Percentiles rank a stretch among this genome's conserved stretches.
These are phyloP conservation scores for Cordyceps farinosa DNA, from an alignment of 2,329 filamentous ascomycete genomes.

Conservation along the genomic window DNA sequence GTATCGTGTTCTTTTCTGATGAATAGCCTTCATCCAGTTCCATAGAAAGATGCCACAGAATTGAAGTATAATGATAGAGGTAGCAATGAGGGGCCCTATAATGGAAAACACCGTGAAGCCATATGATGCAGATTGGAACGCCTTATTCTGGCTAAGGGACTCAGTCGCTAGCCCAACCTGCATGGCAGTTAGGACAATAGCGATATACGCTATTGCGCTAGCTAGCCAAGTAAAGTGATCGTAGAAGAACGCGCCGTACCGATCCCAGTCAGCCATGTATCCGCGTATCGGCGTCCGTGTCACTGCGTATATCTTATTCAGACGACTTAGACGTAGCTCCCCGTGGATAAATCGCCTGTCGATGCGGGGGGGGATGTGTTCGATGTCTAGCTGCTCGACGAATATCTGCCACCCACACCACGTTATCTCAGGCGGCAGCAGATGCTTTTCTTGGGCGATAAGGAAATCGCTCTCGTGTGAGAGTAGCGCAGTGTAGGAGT, in stretches of 20 bases:
- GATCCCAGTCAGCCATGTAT: not conserved
- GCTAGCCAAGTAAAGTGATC: slow-evolving; percentile 42
- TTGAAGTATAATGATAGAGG: not conserved
- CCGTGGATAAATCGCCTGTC: not conserved
- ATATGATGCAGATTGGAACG: slow-evolving; percentile 43
- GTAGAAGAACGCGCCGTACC: not conserved
- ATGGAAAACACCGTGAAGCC: slow-evolving; percentile 49
- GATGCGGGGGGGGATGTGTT: not conserved
- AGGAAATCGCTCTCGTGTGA: not conserved
- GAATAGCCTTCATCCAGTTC: not conserved
- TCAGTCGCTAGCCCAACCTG: slow-evolving; percentile 44
- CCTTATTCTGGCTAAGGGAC: slow-evolving; percentile 29
- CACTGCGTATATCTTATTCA: not conserved
- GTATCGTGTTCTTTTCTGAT: not conserved
- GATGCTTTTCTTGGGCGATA: not conserved
- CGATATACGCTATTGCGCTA: slow-evolving; percentile 13
- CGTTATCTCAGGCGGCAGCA: not conserved
- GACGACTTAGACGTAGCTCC: not conserved
- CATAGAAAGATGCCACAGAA: not conserved
- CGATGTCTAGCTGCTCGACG: not conserved
- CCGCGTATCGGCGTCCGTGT: not conserved
- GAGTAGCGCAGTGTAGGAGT: not conserved
- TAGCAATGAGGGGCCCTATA: slow-evolving; percentile 30
- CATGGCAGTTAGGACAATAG: slow-evolving; percentile 46
- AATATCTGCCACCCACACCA: not conserved